Percentiles rank a stretch among this genome's conserved stretches.
These are phyloP conservation scores for Tetramitus jugosus DNA, from an alignment of 208 protist species.

Conservation along the genomic window DNA sequence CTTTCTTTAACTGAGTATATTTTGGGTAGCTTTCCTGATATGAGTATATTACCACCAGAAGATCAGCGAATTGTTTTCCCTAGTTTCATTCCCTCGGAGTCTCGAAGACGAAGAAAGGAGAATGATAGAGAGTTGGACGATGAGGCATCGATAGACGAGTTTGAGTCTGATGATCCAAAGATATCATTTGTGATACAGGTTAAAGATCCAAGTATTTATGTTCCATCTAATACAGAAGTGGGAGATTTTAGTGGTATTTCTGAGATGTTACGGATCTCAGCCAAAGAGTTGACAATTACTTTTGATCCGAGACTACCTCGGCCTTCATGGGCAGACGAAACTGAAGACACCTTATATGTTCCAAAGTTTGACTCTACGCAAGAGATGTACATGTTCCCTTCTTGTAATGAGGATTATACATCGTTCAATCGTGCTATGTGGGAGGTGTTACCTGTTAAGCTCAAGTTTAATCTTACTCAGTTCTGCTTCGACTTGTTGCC, in stretches of 20 bases:
- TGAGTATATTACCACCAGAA: background rate
- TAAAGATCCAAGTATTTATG: background rate
- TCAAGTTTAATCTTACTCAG: background rate
- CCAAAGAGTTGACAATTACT: background rate
- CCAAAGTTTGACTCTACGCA: background rate
- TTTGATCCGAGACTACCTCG: background rate
- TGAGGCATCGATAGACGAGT: background rate
- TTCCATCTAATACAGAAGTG: background rate
- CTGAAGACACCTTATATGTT: background rate
- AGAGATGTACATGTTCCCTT: background rate
- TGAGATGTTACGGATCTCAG: background rate
- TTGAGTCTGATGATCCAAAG: background rate
- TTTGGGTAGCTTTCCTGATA: conserved; percentile 7
- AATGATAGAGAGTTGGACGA: background rate
- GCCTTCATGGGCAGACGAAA: background rate
- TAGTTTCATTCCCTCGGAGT: background rate
- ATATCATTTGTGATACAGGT: conserved; percentile 8
- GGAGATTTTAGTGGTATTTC: background rate
- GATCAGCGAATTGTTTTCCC: background rate
- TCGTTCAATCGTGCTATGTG: background rate
- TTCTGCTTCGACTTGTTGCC: conserved; percentile 7
- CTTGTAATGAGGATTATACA: background rate
- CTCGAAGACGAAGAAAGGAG: background rate
- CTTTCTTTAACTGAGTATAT: background rate
- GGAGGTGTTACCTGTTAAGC: background rate